Base-by-base conservation (phyloP, 176 grass and related monocot genomes). In the Melocanna baccifera region DNA sequence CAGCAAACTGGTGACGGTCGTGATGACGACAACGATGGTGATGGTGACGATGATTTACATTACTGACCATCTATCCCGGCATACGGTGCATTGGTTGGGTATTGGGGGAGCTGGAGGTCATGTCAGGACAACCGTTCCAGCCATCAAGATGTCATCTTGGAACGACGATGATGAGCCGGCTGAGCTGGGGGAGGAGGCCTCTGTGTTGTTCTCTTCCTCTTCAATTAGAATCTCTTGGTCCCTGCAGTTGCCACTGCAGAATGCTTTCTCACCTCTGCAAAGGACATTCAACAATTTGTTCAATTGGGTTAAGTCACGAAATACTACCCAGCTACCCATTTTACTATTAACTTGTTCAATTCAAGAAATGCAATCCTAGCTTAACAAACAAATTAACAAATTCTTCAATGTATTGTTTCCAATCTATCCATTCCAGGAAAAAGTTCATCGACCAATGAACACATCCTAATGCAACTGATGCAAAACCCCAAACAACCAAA, bases 101-200 rank as follows among this genome's bases (percentile, higher is more conserved):
- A 51, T 78, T 48, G 22, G 40, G 78, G 47, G 74, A 74, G 4
- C 32, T 66, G 51, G 71, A 81, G 51, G 25, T 88, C 91, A 94
- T 68, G 80, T 79, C 70, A 89, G 26, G 73, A 94, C 52, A 51
- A 90, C 73, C 89, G 92, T 84, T 42, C 86, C 89, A 0, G 88
- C 83, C n/a, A 92, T 91, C 69, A 96, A 96, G 62, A 90, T 86
- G 28, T 92, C 93, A 6, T 94, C 89, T 29, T 87, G 52, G 20
- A 90, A 89, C 6, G 70, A 76, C 13, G 78, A 86, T 0, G 73
- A 42, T 18, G 84, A 74, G 37, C 18, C 76, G 59, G 70, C 58
- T 43, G 86, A 92, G 70, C 62, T 82, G 29, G 79, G 47, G 72
- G 83, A 81, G 67, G 48, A 62, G 15, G 29, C n/a, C 0, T 9